A percentile compares a stretch with the other conserved stretches of the same genome.
Evolutionary conservation across 176 grass and related monocot species (phyloP).

Genomic region (Guadua angustifolia): DNA sequence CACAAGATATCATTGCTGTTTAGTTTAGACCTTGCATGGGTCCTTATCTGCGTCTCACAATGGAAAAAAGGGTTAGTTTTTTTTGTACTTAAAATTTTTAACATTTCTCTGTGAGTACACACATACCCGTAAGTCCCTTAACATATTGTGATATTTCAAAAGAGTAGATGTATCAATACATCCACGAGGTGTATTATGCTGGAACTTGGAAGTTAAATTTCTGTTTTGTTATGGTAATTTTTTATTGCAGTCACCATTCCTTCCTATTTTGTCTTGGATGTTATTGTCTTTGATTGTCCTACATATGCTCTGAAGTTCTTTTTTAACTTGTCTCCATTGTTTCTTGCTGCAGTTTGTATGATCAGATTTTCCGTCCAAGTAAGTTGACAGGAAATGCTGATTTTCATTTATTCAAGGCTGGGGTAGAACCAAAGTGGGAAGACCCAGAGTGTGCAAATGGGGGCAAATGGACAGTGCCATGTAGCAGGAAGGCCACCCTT

Average conservation of each 20-base stretch:
- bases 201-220: neutral
- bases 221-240: neutral
- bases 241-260: neutral
- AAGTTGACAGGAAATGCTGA: constrained; percentile 80
- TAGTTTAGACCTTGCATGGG: neutral
- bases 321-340: constrained; percentile 20
- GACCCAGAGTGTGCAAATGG: constrained; percentile 98
- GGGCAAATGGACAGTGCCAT: constrained; percentile 90
- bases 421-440: constrained; percentile 97
- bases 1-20: neutral
- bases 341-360: constrained; percentile 73
- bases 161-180: neutral
- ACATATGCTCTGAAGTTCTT: neutral
- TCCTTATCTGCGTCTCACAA: neutral
- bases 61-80: neutral
- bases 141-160: neutral
- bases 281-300: constrained; percentile 16
- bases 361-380: constrained; percentile 90
- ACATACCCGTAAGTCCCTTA: neutral
- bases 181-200: neutral
- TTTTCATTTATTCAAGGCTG: constrained; percentile 92
- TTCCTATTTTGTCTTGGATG: neutral
- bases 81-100: neutral
- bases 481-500: constrained; percentile 70
- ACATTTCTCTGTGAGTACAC: neutral